Evolutionary conservation across 106 monocot genomes (phyloP), one percentile per base, ranked within the genome.

Genomic region (Apostasia ramifera): DNA sequence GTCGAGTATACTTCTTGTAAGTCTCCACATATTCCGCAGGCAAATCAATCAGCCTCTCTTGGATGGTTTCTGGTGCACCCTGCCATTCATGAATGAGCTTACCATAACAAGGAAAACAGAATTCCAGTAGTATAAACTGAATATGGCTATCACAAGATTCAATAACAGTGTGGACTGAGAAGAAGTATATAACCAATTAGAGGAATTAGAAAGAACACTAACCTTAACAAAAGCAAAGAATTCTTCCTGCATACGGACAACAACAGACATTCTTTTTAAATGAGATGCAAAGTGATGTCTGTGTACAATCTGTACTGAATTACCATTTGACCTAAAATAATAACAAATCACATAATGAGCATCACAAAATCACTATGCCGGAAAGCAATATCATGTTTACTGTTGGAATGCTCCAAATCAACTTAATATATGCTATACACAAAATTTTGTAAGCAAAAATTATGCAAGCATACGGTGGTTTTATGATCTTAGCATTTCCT

Each of bases 41-140:
- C 73, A 98, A 60, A 69, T 87, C 80, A 53, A 70, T 64, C 53
- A 98, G 70, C 63, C 92, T 92, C 2, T 87, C 92, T 85, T 98
- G 97, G 59, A 98, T 92, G 64, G 92, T 93, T 85, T 98, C 97
- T 57, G 97, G 97, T 63, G 97, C 97, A 52, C 97, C 97, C 97
- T 98, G 77, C 40, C 47, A 80, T 73, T 52, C 49, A 78, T 14
- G 52, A 54, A 77, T 38, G 10, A 79, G 26, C 8, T 55, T 1
- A 47, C 44, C 4, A 12, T 61, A 41, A 40, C 58, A 70, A 73
- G 47, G 59, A 74, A 51, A 50, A 56, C 12, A 47, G 38, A 46
- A 63, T 57, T 50, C 6, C 40, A 44, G 52, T 12, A 40, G 52
- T 8, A 48, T 3, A 11, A 69, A 53, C 7, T 11, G 47, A 48